Evolutionary conservation across 805 yeast species (phyloP), one percentile per base, ranked within the genome.

Genomic region (Monosporozyma yasuniensis): DNA sequence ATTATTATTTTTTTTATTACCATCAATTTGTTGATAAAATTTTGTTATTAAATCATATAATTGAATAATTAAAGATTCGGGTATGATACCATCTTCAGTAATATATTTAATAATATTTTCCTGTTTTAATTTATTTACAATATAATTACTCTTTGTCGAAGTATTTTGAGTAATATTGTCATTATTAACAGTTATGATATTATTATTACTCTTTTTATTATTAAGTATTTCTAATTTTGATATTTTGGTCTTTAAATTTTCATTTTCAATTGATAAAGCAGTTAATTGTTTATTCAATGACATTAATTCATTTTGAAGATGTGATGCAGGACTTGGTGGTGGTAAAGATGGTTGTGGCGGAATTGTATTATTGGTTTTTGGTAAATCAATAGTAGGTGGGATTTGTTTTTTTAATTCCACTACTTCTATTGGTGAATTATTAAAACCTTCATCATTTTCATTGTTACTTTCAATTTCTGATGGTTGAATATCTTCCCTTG

Each of bases 151-250:
- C 2, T 10, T 18, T 14, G 46, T 21, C 5, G 35, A 32, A 12
- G 14, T 14, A 32, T 32, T 32, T 3, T 32, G 35, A 7, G 14
- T 12, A 10, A 44, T 11, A 27, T 19, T 11, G 10, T 14, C 27
- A 35, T 25, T 22, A 16, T 30, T 16, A 2, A 10, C 10, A 11
- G 9, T 14, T 28, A 8, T 12, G 28, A 35, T 41, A 9, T 47
- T 37, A 19, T 7, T 32, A 4, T 25, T 38, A 27, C 28, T 21
- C 34, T n/a, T 46, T 16, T 46, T 46, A 19, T 64, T 64, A 11
- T 61, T 50, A 47, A 78, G 72, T n/a, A 74, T 65, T 12, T 75
- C 74, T 79, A 85, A 76, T 49, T 69, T 71, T 4, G 69, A 61
- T 9, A 74, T 53, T 48, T 67, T 65, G 42, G 64, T 68, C 51